phyloP scores from a whole-genome alignment of 352 stramenopile genomes.

The Pythium dissotocum region DNA sequence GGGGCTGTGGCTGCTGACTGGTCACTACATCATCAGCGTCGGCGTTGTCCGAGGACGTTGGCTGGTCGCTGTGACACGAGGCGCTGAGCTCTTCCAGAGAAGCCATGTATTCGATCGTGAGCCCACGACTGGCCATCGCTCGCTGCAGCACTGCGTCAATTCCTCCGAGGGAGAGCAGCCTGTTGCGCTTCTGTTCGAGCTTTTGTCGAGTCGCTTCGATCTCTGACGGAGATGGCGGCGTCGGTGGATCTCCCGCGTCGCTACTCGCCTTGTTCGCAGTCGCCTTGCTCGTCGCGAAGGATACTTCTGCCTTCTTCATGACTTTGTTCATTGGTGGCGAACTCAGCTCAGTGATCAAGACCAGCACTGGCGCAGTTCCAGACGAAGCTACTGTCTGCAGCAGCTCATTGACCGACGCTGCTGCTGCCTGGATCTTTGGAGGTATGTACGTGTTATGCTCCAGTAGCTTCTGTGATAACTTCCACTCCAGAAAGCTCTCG shows the following conservation, averaged over 20 bases:
- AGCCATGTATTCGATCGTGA: constrained; percentile 37
- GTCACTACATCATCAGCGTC: not conserved
- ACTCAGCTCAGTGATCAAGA: constrained; percentile 55
- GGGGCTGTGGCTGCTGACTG: constrained; percentile 9
- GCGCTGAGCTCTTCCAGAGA: constrained; percentile 21
- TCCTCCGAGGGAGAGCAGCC: constrained; percentile 33
- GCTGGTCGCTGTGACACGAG: not conserved
- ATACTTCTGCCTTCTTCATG: constrained; percentile 35
- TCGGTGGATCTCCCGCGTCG: not conserved
- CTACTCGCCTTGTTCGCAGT: not conserved
- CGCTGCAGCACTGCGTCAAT: constrained; percentile 42
- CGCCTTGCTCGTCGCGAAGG: not conserved
- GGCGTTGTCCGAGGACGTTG: not conserved
- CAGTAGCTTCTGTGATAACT: constrained; percentile 44
- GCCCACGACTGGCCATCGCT: constrained; percentile 12
- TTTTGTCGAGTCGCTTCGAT: constrained; percentile 24
- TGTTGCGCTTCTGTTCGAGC: constrained; percentile 13
- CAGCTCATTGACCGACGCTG: constrained; percentile 32
- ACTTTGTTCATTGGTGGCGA: constrained; percentile 49
- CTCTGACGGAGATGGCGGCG: constrained; percentile 16
- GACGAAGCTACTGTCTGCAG: constrained; percentile 10
- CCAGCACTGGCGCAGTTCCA: constrained; percentile 25
- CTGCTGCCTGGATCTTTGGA: constrained; percentile 31
- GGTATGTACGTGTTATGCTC: constrained; percentile 49
- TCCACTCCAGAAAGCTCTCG: constrained; percentile 33